Conservation (phyloP, 129 eudicot species). For the Oenanthe sinensis region DNA sequence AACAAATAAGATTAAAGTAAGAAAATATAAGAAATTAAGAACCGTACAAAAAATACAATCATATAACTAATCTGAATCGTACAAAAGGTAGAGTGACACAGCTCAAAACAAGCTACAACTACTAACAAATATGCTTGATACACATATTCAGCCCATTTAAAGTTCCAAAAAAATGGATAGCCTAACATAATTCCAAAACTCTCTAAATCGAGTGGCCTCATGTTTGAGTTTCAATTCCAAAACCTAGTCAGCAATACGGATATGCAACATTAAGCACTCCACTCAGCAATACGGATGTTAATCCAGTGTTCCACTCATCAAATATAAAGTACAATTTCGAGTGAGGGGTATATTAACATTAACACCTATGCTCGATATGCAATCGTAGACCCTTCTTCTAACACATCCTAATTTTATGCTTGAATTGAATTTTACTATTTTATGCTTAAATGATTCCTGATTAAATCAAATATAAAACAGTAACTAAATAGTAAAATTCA, state of each 20-base stretch:
- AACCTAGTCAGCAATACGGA: not conserved
- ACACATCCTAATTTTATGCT: no score
- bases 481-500: not conserved
- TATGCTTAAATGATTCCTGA: not conserved
- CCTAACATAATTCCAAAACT: not conserved
- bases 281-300: not conserved
- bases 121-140: not conserved
- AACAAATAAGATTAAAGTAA: slow-evolving; percentile 3
- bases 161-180: not conserved
- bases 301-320: no score
- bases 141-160: not conserved
- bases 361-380: not conserved
- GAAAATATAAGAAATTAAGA: not conserved
- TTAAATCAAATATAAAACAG: not conserved
- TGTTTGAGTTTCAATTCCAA: not conserved
- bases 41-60: slow-evolving; percentile 6
- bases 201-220: not conserved
- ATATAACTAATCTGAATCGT: not conserved
- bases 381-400: not conserved
- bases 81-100: not conserved
- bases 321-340: not conserved
- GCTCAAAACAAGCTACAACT: slow-evolving; percentile 20
- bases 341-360: not conserved
- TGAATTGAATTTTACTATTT: no score
- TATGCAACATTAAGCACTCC: not conserved